Evolutionary conservation across 2,329 filamentous ascomycete species (phyloP).

Genomic region (Xylaria sp.): DNA sequence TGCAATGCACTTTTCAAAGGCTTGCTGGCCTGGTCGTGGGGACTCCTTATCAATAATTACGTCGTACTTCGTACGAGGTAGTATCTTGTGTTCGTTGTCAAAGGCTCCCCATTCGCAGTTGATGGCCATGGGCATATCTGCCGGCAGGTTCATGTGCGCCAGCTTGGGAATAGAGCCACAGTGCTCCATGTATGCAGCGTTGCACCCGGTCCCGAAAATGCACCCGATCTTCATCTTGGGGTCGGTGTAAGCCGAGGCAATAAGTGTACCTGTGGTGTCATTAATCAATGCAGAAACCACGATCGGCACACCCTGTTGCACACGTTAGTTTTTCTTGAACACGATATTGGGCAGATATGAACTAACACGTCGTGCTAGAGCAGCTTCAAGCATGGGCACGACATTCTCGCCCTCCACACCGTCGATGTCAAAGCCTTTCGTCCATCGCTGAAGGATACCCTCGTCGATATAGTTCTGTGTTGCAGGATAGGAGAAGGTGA

Average conservation of each 20-base stretch:
- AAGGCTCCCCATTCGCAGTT: slow-evolving; percentile 99
- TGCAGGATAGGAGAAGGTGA: slow-evolving; percentile 96
- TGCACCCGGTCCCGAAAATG: slow-evolving; percentile 98
- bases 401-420: slow-evolving; percentile 92
- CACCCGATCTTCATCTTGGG: slow-evolving; percentile 91
- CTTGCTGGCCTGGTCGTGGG: slow-evolving; percentile 90
- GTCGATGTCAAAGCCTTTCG: slow-evolving; percentile 94
- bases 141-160: slow-evolving; percentile 86
- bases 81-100: slow-evolving; percentile 89
- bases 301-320: slow-evolving; percentile 81
- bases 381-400: slow-evolving; percentile 85
- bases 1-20: slow-evolving; percentile 98
- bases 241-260: slow-evolving; percentile 97
- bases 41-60: slow-evolving; percentile 89
- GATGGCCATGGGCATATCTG: slow-evolving; percentile 88
- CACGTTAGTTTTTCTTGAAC: slow-evolving; percentile 34
- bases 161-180: slow-evolving; percentile 93
- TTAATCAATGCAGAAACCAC: slow-evolving; percentile 95
- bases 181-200: slow-evolving; percentile 97
- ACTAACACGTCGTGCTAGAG: slow-evolving; percentile 73
- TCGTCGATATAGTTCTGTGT: slow-evolving; percentile 94
- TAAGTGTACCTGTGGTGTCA: slow-evolving; percentile 95
- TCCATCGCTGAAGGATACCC: slow-evolving; percentile 93
- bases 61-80: slow-evolving; percentile 88
- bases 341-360: background rate